Evolutionary conservation across 1,139 yeast genomes (phyloP).

Genomic region (Nadsonia commutata): DNA sequence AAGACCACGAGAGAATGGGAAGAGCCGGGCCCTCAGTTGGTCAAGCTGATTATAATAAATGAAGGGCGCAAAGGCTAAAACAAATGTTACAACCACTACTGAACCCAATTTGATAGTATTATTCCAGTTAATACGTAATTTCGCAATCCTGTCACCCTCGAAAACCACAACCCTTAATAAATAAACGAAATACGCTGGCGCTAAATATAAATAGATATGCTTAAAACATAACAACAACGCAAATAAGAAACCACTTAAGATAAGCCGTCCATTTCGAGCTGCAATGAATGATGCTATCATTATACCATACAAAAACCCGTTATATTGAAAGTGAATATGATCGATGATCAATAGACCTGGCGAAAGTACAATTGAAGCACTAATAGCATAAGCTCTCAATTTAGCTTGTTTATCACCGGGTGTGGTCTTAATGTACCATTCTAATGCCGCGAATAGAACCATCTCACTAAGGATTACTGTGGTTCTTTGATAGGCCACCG

Average conservation of each 20-base stretch:
- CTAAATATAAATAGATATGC: constrained; percentile 82
- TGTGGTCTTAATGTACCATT: constrained; percentile 50
- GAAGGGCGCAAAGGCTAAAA: constrained; percentile 72
- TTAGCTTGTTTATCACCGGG: constrained; percentile 15
- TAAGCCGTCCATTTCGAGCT: constrained; percentile 43
- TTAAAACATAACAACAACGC: constrained; percentile 75
- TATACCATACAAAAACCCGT: constrained; percentile 84
- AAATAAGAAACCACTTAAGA: constrained; percentile 61
- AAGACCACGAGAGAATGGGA: constrained; percentile 89
- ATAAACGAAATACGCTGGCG: constrained; percentile 84
- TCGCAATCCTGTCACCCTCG: constrained; percentile 3
- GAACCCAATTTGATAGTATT: constrained; percentile 47
- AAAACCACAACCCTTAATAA: constrained; percentile 54
- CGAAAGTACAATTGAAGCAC: constrained; percentile 68
- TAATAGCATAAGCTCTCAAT: constrained; percentile 52
- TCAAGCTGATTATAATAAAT: constrained; percentile 47
- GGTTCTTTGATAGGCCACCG: constrained; percentile 64
- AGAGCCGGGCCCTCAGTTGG: constrained; percentile 51
- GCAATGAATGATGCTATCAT: constrained; percentile 58
- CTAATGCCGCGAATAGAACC: constrained; percentile 53
- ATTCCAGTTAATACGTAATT: constrained; percentile 24
- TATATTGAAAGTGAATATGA: constrained; percentile 89
- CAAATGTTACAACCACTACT: constrained; percentile 50
- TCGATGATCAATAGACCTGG: constrained; percentile 85
- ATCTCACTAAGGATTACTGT: constrained; percentile 73